These are phyloP conservation scores for Paramecium bursaria DNA, from an alignment of 73 alveolate genomes.

Conservation along the genomic window DNA sequence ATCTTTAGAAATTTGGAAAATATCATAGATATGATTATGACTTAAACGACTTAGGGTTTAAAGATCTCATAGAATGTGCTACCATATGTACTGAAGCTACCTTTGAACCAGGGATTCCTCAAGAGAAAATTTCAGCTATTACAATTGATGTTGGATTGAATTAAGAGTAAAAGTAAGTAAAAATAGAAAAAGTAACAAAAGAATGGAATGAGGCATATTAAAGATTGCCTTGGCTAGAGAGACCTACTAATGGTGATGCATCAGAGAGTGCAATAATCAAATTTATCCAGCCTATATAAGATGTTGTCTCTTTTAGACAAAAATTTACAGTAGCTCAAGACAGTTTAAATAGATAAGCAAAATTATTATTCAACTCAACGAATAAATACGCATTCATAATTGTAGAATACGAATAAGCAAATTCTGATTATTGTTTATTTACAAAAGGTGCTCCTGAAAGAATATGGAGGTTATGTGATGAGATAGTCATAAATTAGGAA, in stretches of 20 bases:
- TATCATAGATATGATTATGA: conserved; percentile 69
- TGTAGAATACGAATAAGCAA: conserved; percentile 61
- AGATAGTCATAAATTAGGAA: conserved; percentile 36
- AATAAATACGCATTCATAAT: conserved; percentile 68
- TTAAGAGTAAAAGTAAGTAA: not conserved
- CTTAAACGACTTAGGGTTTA: conserved; percentile 43
- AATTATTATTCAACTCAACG: conserved; percentile 77
- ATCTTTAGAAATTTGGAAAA: conserved; percentile 74
- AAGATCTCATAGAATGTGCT: conserved; percentile 61
- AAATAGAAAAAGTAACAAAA: conserved; percentile 5
- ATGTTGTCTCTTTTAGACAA: conserved; percentile 71
- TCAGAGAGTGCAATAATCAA: conserved; percentile 94
- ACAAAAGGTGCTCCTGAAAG: conserved; percentile 98
- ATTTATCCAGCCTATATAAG: conserved; percentile 85
- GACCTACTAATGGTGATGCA: conserved; percentile 92
- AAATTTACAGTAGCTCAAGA: conserved; percentile 70
- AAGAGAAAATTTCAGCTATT: conserved; percentile 12
- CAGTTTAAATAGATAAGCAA: conserved; percentile 66
- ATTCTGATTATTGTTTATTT: conserved; percentile 74
- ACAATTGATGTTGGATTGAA: conserved; percentile 6
- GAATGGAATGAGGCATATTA: not conserved
- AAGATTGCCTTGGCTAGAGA: conserved; percentile 40
- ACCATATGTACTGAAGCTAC: conserved; percentile 66
- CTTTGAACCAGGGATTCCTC: conserved; percentile 56
- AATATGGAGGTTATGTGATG: conserved; percentile 85